phyloP scores from a whole-genome alignment of 1,139 yeast genomes.

The Hanseniaspora gamundiae region DNA sequence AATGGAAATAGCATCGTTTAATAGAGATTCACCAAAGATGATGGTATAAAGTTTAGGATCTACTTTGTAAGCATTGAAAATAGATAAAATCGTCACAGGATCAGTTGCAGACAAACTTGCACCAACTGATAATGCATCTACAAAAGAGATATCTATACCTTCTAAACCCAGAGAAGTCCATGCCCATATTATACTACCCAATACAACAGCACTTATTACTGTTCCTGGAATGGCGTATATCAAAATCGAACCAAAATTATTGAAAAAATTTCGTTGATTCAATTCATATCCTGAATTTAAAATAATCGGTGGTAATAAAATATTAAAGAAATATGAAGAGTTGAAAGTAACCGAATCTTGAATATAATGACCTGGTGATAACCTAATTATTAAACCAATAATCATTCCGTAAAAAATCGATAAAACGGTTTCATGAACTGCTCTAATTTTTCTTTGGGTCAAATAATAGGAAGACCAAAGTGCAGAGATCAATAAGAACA shows the following conservation, averaged over 20 bases:
- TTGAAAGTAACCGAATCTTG: constrained; percentile 96
- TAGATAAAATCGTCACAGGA: constrained; percentile 93
- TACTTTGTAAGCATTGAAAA: constrained; percentile 93
- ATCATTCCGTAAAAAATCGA: constrained; percentile 95
- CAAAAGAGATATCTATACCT: constrained; percentile 76
- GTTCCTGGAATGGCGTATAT: constrained; percentile 98
- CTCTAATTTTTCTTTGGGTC: constrained; percentile 83
- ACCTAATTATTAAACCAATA: constrained; percentile 80
- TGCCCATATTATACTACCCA: constrained; percentile 71
- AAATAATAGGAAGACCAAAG: constrained; percentile 91
- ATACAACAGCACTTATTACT: constrained; percentile 75
- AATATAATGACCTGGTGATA: constrained; percentile 91
- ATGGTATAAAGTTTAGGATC: constrained; percentile 95
- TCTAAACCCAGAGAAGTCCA: constrained; percentile 93
- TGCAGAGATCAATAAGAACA: constrained; percentile 73
- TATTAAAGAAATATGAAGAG: constrained; percentile 86
- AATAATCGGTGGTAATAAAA: constrained; percentile 90
- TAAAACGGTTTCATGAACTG: constrained; percentile 91
- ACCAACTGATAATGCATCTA: constrained; percentile 93
- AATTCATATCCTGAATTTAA: constrained; percentile 92
- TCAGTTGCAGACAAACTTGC: constrained; percentile 97
- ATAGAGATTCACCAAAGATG: constrained; percentile 88
- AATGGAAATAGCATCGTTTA: constrained; percentile 95
- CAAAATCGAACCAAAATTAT: constrained; percentile 81
- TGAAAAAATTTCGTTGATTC: constrained; percentile 89